phyloP scores from a whole-genome alignment of 768 basidiomycete species.

The Asterophora lycoperdoides region DNA sequence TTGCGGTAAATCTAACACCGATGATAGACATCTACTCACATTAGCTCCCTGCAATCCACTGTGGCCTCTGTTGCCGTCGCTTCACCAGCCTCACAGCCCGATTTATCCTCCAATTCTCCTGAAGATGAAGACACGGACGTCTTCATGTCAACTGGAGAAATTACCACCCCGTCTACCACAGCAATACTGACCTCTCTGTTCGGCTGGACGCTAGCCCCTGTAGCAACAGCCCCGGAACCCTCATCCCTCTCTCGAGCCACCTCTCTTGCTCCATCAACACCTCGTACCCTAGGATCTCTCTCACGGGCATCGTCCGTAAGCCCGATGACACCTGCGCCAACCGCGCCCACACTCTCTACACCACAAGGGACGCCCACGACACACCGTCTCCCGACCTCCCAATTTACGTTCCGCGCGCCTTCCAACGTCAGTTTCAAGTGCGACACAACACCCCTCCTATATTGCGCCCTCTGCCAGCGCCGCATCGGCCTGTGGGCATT shows the following conservation, averaged over 20 bases:
- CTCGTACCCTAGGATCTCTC: constrained; percentile 28
- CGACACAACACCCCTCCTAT: constrained; percentile 51
- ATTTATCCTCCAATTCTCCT: neutral
- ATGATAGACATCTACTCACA: constrained; percentile 52
- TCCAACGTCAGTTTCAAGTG: constrained; percentile 26
- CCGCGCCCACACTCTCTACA: constrained; percentile 9
- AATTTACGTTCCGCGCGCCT: constrained; percentile 24
- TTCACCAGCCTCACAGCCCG: neutral
- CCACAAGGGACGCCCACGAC: constrained; percentile 10
- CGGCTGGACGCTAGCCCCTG: constrained; percentile 45
- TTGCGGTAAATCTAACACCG: neutral
- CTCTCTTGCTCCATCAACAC: constrained; percentile 29
- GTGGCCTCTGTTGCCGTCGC: constrained; percentile 33
- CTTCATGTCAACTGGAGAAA: constrained; percentile 14
- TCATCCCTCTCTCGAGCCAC: constrained; percentile 30
- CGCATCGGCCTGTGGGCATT: constrained; percentile 80
- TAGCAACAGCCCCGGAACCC: constrained; percentile 25
- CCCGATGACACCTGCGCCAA: constrained; percentile 8
- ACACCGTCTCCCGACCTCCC: constrained; percentile 15
- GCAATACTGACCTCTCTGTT: constrained; percentile 45
- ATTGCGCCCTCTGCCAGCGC: constrained; percentile 71
- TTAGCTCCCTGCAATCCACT: constrained; percentile 47
- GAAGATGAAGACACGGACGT: constrained; percentile 13
- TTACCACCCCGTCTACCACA: constrained; percentile 30
- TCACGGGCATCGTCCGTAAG: constrained; percentile 34